A percentile compares a stretch with the other conserved stretches of the same genome.
These are phyloP conservation scores for Backusella morwellensis DNA, from an alignment of 192 early-diverging fungal species.

Conservation along the genomic window DNA sequence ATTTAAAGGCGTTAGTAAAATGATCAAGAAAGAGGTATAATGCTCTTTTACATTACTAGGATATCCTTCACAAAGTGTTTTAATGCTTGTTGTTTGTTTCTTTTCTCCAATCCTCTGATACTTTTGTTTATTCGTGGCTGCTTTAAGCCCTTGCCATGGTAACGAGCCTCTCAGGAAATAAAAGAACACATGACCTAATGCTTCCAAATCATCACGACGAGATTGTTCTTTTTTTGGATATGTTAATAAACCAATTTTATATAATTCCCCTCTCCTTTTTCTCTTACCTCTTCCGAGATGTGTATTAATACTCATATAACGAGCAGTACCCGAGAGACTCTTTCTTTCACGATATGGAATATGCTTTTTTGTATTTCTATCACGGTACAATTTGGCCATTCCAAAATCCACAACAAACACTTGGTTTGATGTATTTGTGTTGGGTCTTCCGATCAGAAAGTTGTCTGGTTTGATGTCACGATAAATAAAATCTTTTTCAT, in stretches of 20 bases:
- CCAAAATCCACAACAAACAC: slow-evolving; percentile 96
- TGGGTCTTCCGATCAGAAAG: slow-evolving; percentile 84
- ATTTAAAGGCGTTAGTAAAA: background rate
- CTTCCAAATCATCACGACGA: slow-evolving; percentile 94
- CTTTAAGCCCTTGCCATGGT: slow-evolving; percentile 98
- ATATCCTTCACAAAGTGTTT: slow-evolving; percentile 85
- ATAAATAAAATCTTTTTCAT: slow-evolving; percentile 92
- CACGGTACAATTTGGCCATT: slow-evolving; percentile 96
- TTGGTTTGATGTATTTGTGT: slow-evolving; percentile 53
- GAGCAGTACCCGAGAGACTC: slow-evolving; percentile 89
- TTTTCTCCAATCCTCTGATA: slow-evolving; percentile 98
- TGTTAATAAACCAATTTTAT: background rate
- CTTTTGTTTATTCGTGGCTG: slow-evolving; percentile 96
- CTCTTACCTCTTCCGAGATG: slow-evolving; percentile 82
- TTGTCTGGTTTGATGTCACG: slow-evolving; percentile 99
- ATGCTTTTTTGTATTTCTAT: slow-evolving; percentile 92
- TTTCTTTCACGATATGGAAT: slow-evolving; percentile 97
- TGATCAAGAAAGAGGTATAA: background rate
- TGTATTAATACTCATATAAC: slow-evolving; percentile 99
- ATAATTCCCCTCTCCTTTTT: background rate
- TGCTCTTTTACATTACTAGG: slow-evolving; percentile 50
- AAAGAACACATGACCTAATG: slow-evolving; percentile 96
- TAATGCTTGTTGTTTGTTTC: slow-evolving; percentile 85
- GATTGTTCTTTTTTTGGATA: slow-evolving; percentile 77
- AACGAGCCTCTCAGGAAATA: slow-evolving; percentile 92